Evolutionary conservation across 2,329 filamentous ascomycete species (phyloP).

Genomic region (Aspergillus awamori): DNA sequence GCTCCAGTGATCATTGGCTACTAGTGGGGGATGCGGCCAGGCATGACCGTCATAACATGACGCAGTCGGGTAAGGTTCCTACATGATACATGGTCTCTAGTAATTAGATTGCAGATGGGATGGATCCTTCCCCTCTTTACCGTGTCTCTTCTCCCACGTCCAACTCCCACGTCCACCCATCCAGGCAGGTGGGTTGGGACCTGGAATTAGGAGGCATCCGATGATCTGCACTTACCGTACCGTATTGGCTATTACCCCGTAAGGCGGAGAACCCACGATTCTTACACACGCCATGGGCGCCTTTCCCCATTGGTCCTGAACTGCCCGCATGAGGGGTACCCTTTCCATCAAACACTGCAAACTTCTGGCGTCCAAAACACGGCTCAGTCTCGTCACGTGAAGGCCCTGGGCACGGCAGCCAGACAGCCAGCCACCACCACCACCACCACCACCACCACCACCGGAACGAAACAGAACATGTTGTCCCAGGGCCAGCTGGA

Average conservation of each 20-base stretch:
- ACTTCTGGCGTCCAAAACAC: slow-evolving; percentile 14
- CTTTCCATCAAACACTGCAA: slow-evolving; percentile 13
- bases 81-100: slow-evolving; percentile 2
- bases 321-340: slow-evolving; percentile 24
- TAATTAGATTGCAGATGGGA: too few relatives aligned
- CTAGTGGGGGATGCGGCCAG: neutral
- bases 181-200: slow-evolving; percentile 1
- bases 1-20: slow-evolving; percentile 15
- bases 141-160: too few relatives aligned
- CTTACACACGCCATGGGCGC: neutral
- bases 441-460: neutral
- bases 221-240: slow-evolving; percentile 11
- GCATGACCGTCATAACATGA: slow-evolving; percentile 16
- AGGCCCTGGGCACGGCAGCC: slow-evolving; percentile 13
- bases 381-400: slow-evolving; percentile 18
- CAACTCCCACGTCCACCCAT: neutral
- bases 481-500: neutral
- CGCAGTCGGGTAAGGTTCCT: slow-evolving; percentile 11
- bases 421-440: slow-evolving; percentile 10
- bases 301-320: slow-evolving; percentile 10
- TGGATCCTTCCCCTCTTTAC: too few relatives aligned
- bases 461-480: neutral
- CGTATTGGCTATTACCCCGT: slow-evolving; percentile 1
- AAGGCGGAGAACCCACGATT: slow-evolving; percentile 1
- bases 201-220: neutral